Evolutionary conservation across 495 filamentous ascomycete genomes (phyloP).

Genomic region (Aspergillus nidulans): DNA sequence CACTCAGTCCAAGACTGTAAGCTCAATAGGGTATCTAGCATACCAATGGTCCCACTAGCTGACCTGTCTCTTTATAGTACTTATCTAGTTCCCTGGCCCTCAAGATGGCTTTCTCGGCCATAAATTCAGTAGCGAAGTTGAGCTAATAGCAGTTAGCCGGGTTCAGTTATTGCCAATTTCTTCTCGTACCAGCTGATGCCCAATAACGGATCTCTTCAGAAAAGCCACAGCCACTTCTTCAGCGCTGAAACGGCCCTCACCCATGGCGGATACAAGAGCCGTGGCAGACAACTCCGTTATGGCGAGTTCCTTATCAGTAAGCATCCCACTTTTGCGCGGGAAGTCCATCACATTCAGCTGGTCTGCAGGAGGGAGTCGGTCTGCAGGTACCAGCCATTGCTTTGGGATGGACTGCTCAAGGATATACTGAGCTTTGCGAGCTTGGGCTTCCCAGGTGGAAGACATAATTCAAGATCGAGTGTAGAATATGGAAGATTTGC

Average conservation of each 20-base stretch:
- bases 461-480: conserved; percentile 27
- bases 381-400: conserved; percentile 33
- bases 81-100: conserved; percentile 56
- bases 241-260: conserved; percentile 42
- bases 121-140: conserved; percentile 65
- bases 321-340: conserved; percentile 41
- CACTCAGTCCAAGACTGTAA: conserved; percentile 1
- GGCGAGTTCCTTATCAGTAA: conserved; percentile 49
- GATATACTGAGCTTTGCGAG: conserved; percentile 32
- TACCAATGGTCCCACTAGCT: conserved; percentile 37
- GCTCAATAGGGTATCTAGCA: conserved; percentile 15
- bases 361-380: conserved; percentile 25
- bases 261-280: conserved; percentile 46
- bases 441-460: conserved; percentile 29
- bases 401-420: conserved; percentile 34
- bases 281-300: conserved; percentile 58
- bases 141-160: conserved; percentile 23
- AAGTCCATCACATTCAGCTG: conserved; percentile 40
- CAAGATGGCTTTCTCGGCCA: conserved; percentile 58
- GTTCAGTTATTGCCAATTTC: too few species aligned
- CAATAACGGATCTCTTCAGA: conserved; percentile 56
- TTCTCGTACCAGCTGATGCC: conserved; percentile 50
- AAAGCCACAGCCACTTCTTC: conserved; percentile 57
- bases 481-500: too few species aligned
- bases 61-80: conserved; percentile 35